These are phyloP conservation scores for Eucalyptus caleyi DNA, from an alignment of 345 rosid genomes.

Conservation along the genomic window DNA sequence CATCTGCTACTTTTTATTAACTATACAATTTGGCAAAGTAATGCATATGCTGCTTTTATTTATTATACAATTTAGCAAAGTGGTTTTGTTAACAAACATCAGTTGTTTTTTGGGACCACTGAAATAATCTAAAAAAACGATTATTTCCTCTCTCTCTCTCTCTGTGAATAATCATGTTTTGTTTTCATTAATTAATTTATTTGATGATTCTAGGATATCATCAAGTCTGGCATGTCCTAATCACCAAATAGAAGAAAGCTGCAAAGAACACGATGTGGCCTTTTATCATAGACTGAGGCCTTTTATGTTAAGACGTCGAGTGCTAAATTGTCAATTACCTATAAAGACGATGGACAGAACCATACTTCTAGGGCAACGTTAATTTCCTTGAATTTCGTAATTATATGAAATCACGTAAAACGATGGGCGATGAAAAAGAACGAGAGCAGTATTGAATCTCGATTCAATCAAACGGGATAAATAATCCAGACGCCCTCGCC, in stretches of 20 bases:
- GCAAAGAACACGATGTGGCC: background rate
- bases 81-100: background rate
- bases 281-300: background rate
- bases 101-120: background rate
- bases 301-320: background rate
- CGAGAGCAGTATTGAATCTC: background rate
- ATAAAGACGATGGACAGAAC: background rate
- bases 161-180: background rate
- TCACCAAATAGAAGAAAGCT: background rate
- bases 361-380: background rate
- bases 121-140: background rate
- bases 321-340: background rate
- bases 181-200: background rate
- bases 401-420: background rate
- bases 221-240: background rate
- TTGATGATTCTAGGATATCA: background rate
- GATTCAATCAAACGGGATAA: background rate
- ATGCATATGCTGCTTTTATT: background rate
- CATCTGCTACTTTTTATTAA: background rate
- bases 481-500: background rate
- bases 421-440: background rate
- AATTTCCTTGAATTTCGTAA: background rate
- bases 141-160: background rate
- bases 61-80: background rate
- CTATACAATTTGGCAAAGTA: background rate